phyloP scores from a whole-genome alignment of 169 alveolate genomes.

The Plasmodium reichenowi region DNA sequence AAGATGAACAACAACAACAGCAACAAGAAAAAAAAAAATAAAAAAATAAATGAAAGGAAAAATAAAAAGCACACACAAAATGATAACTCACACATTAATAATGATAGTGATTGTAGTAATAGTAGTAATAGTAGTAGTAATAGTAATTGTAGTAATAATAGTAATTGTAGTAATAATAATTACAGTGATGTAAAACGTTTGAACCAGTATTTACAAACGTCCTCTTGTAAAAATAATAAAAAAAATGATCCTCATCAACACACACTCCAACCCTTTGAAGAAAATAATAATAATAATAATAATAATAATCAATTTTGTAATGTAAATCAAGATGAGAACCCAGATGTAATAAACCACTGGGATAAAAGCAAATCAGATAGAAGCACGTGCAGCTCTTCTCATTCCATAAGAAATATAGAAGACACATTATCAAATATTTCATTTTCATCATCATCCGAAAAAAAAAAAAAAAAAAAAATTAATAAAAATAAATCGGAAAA shows the following conservation, averaged over 20 bases:
- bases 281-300: background rate
- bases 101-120: background rate
- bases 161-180: background rate
- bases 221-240: too few relatives aligned
- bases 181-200: background rate
- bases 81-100: background rate
- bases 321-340: background rate
- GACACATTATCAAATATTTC: too few relatives aligned
- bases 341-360: too few relatives aligned
- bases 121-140: background rate
- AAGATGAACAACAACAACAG: background rate
- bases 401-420: too few relatives aligned
- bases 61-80: background rate
- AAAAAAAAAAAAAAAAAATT: too few relatives aligned
- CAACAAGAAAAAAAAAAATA: background rate
- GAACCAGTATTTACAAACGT: background rate
- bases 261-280: background rate
- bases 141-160: background rate
- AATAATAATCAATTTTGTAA: background rate
- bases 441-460: too few relatives aligned
- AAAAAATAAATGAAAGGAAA: background rate
- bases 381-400: too few relatives aligned
- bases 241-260: too few relatives aligned
- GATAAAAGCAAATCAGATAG: too few relatives aligned
- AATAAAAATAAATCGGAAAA: too few relatives aligned